Percentiles rank a stretch among this genome's conserved stretches.
These are phyloP conservation scores for Monilinia aucupariae DNA, from an alignment of 2,329 filamentous ascomycete species.

Conservation along the genomic window DNA sequence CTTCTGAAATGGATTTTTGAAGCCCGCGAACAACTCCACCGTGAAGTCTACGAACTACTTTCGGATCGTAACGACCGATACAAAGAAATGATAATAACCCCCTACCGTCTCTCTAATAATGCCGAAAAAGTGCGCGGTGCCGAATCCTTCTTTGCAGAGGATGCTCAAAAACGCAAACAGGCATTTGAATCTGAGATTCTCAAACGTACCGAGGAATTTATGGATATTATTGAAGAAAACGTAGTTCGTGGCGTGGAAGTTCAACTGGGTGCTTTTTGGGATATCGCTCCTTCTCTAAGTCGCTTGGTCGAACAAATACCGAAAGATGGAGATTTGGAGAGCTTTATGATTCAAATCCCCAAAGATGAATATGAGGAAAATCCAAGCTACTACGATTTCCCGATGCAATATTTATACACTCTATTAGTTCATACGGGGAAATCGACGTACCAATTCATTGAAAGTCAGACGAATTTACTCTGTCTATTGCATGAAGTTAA, in stretches of 20 bases:
- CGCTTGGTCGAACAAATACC: conserved; percentile 78
- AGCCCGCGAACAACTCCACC: conserved; percentile 79
- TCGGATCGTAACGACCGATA: conserved; percentile 83
- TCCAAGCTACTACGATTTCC: conserved; percentile 71
- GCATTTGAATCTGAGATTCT: conserved; percentile 67
- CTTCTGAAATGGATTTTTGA: conserved; percentile 97
- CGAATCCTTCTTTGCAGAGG: conserved; percentile 74
- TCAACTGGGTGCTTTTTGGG: conserved; percentile 94
- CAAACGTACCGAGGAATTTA: conserved; percentile 69
- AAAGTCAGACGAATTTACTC: conserved; percentile 84
- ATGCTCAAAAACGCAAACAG: conserved; percentile 65
- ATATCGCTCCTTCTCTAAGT: conserved; percentile 81
- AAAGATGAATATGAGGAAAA: conserved; percentile 77
- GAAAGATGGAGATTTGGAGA: conserved; percentile 39
- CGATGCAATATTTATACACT: conserved; percentile 84
- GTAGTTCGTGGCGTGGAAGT: conserved; percentile 84
- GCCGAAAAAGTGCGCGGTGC: conserved; percentile 75
- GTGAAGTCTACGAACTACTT: conserved; percentile 78
- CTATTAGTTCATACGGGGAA: conserved; percentile 83
- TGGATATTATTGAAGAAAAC: conserved; percentile 73
- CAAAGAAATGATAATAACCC: conserved; percentile 73
- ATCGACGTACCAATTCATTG: conserved; percentile 94
- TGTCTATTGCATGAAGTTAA: conserved; percentile 89
- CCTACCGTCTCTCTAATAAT: conserved; percentile 71
- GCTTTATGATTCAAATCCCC: conserved; percentile 73